Percentiles rank a stretch among this genome's conserved stretches.
phyloP scores from a whole-genome alignment of 805 yeast genomes.

The Yueomyces sp. region DNA sequence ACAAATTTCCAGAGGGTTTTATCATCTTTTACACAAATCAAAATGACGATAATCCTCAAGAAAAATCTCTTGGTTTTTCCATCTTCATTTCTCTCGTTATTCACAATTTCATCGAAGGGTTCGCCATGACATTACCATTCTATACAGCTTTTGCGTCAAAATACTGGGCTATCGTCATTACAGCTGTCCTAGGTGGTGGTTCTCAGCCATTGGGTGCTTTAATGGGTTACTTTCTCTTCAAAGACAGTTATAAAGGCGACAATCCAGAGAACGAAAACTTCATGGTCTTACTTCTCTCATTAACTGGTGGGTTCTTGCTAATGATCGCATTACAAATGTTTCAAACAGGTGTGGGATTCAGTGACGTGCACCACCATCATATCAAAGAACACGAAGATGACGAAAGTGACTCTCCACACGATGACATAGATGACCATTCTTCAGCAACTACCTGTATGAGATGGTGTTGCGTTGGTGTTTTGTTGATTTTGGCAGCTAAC shows the following conservation, averaged over 20 bases:
- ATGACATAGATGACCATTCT: constrained; percentile 17
- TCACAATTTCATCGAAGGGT: constrained; percentile 90
- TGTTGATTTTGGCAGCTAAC: constrained; percentile 18
- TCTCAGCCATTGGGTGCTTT: constrained; percentile 88
- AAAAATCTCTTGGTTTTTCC: constrained; percentile 47
- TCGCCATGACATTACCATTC: constrained; percentile 82
- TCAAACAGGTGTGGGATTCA: constrained; percentile 67
- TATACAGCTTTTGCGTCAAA: constrained; percentile 61
- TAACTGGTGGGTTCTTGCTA: constrained; percentile 74
- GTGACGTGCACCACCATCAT: constrained; percentile 44
- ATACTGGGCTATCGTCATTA: constrained; percentile 45
- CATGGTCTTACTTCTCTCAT: constrained; percentile 37
- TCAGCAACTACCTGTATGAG: constrained; percentile 22
- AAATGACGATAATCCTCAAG: constrained; percentile 3
- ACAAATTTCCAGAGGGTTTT: constrained; percentile 92
- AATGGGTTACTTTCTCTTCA: constrained; percentile 43
- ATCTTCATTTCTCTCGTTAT: constrained; percentile 76
- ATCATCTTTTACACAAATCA: constrained; percentile 61
- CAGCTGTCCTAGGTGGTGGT: constrained; percentile 63
- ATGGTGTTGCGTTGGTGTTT: constrained; percentile 24
- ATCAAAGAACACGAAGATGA: constrained; percentile 10
- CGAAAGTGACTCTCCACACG: constrained; percentile 1
- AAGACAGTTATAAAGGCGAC: constrained; percentile 25
- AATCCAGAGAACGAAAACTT: constrained; percentile 25
- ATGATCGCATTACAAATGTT: constrained; percentile 81